Evolutionary conservation across 306 rosid species (phyloP), one percentile per base, ranked within the genome.

Genomic region (Pterocarpus santalinus): DNA sequence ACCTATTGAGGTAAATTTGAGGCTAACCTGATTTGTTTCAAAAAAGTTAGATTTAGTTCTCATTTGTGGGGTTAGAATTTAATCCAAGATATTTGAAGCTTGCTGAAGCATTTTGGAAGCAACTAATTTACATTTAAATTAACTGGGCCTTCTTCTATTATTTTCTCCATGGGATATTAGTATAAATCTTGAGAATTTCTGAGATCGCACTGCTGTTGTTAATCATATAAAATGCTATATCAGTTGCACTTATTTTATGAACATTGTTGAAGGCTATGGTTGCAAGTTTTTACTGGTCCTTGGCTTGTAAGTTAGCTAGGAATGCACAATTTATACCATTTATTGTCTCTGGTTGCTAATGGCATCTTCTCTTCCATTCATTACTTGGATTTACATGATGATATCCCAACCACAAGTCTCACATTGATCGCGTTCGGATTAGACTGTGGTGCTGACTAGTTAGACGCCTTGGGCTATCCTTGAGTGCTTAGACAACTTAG

Each of bases 1-100:
- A 53, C 83, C 89, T 44, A 49, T 63, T 60, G 90, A 71, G 91
- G 97, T 92, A 80, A 78, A 64, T 32, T 66, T 52, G 76, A 30
- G 12, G 51, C 81, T 55, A 35, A n/a, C 36, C 65, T 68, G 12
- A 38, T 13, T 11, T 34, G 64, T 76, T 83, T 34, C 65, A 8
- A 52, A 62, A 6, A 46, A 52, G 12, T 15, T 86, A 13, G 55
- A 51, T 67, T 72, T 79, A 72, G 70, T 65, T 44, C 38, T 57
- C 39, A 15, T 72, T 17, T 64, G 13, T 5, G 44, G 47, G 57
- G 34, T 72, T 72, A 72, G 38, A 64, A 64, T 65, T 77, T 41
- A 49, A 32, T 82, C 32, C 61, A 4, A 47, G 69, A 62, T 69
- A 14, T 70, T 43, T 82, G 52, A 76, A 69, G 69, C 36, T 82